Evolutionary conservation across 768 basidiomycete species (phyloP).

Genomic region (Phaeotremella skinneri): DNA sequence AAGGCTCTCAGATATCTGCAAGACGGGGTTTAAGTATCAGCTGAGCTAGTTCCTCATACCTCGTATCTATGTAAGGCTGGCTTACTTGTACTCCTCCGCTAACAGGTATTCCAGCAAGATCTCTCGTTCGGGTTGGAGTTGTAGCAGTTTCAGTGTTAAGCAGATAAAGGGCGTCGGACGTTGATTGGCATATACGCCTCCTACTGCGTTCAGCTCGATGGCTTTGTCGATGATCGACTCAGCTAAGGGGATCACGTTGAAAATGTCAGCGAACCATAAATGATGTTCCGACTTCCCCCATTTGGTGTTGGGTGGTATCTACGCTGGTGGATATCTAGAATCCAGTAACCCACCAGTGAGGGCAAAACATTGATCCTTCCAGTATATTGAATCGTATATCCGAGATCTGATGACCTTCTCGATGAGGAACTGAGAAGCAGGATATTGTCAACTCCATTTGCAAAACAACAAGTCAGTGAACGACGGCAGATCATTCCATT

Average conservation of each 20-base stretch:
- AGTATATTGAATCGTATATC: slow-evolving; percentile 90
- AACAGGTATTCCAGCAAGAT: slow-evolving; percentile 90
- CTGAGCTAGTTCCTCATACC: too few relatives aligned
- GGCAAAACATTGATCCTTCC: slow-evolving; percentile 99
- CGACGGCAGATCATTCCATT: slow-evolving; percentile 7
- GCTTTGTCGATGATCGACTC: slow-evolving; percentile 92
- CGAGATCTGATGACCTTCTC: slow-evolving; percentile 94
- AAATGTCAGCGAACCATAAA: neutral
- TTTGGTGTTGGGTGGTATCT: too few relatives aligned
- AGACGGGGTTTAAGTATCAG: slow-evolving; percentile 2
- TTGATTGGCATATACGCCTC: slow-evolving; percentile 89
- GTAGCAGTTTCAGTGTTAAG: slow-evolving; percentile 86
- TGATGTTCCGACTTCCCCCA: neutral
- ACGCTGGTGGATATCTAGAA: too few relatives aligned
- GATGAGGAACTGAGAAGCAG: slow-evolving; percentile 69
- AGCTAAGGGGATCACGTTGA: slow-evolving; percentile 56
- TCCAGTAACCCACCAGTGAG: slow-evolving; percentile 67
- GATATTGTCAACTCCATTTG: neutral
- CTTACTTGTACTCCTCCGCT: slow-evolving; percentile 97
- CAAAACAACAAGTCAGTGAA: neutral
- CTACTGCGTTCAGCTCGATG: slow-evolving; percentile 73
- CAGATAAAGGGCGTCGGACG: slow-evolving; percentile 91
- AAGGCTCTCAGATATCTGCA: slow-evolving; percentile 86
- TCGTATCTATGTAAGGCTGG: neutral
- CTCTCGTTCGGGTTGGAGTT: slow-evolving; percentile 97